These are phyloP conservation scores for Chlamydomonas applanata DNA, from an alignment of 139 green algal genomes.

Conservation along the genomic window DNA sequence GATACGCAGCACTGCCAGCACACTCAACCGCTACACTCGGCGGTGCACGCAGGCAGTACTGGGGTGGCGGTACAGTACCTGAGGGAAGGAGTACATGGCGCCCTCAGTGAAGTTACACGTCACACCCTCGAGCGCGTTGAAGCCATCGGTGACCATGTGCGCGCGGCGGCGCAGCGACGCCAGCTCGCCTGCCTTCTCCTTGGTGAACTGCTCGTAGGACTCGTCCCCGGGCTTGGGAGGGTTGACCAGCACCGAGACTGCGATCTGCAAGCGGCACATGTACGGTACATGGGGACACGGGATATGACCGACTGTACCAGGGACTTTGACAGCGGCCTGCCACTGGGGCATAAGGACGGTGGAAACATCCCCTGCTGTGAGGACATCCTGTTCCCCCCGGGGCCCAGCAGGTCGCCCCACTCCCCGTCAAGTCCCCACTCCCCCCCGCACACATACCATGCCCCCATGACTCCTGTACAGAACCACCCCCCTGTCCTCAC, in stretches of 20 bases:
- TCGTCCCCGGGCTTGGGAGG: constrained; percentile 69
- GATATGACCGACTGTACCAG: too few relatives aligned
- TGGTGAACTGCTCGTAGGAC: constrained; percentile 55
- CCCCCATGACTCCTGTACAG: constrained; percentile 12
- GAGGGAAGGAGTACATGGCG: constrained; percentile 85
- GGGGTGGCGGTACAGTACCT: too few relatives aligned
- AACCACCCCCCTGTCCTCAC: constrained; percentile 11
- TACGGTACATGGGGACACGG: too few relatives aligned
- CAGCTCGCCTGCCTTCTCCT: constrained; percentile 40
- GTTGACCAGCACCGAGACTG: constrained; percentile 79
- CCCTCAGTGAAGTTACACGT: constrained; percentile 87
- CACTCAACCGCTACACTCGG: too few relatives aligned
- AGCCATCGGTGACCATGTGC: constrained; percentile 78
- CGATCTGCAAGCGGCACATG: constrained; percentile 22
- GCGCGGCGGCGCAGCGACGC: constrained; percentile 54
- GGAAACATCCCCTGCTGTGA: too few relatives aligned
- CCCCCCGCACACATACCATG: neutral
- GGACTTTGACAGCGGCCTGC: too few relatives aligned
- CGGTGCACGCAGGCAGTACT: too few relatives aligned
- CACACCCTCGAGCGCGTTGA: constrained; percentile 79
- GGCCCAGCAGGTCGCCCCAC: too few relatives aligned
- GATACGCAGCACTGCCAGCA: too few relatives aligned
- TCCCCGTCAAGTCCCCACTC: neutral
- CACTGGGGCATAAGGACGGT: too few relatives aligned
- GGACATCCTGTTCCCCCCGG: too few relatives aligned